These are phyloP conservation scores for Neckera pumila DNA, from an alignment of 225 moss, liverwort and hornwort species.

Conservation along the genomic window DNA sequence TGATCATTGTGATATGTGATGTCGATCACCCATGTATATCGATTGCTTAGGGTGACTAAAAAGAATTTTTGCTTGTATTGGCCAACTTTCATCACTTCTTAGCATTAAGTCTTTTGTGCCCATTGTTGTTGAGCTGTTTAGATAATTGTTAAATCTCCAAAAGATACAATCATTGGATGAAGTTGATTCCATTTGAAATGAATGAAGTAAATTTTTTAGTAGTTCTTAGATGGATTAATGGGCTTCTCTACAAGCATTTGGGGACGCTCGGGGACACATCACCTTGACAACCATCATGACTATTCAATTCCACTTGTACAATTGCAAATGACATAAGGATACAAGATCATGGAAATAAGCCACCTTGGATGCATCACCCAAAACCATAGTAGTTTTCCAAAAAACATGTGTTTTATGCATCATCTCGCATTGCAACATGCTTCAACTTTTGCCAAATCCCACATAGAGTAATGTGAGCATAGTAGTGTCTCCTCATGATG, in stretches of 20 bases:
- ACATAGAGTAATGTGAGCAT: background rate
- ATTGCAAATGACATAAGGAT: rapidly evolving
- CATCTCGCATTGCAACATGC: too few relatives aligned
- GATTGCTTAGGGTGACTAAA: background rate
- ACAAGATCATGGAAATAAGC: background rate
- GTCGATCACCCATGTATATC: too few relatives aligned
- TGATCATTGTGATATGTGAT: too few relatives aligned
- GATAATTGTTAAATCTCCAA: background rate
- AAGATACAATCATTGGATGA: background rate
- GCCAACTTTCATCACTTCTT: background rate
- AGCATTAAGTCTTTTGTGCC: background rate
- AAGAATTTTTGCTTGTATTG: background rate
- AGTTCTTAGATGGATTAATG: background rate
- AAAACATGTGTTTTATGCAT: background rate
- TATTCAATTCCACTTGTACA: background rate
- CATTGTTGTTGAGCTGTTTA: rapidly evolving
- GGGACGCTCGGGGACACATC: rapidly evolving
- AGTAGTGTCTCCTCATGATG: background rate
- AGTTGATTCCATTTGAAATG: rapidly evolving
- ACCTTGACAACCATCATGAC: background rate
- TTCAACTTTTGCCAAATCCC: background rate
- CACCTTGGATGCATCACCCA: rapidly evolving
- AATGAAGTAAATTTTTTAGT: rapidly evolving
- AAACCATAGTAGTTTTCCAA: background rate
- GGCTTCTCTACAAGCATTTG: rapidly evolving